These are phyloP conservation scores for Coemansia nantahalensis DNA, from an alignment of 192 early-diverging fungal species.

Conservation along the genomic window DNA sequence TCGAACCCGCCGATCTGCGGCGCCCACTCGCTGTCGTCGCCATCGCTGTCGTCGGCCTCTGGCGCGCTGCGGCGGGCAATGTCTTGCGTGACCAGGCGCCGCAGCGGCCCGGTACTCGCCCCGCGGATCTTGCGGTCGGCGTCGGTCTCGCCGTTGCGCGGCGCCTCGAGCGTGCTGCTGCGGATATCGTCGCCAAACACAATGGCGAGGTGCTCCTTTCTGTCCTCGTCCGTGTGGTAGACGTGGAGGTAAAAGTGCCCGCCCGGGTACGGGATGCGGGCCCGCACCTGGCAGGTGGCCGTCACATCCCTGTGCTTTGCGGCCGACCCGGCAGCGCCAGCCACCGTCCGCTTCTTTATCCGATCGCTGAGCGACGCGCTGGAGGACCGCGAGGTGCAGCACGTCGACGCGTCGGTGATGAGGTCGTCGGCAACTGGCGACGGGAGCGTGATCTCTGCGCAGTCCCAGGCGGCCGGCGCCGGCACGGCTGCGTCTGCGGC, in stretches of 20 bases:
- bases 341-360: not conserved
- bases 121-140: conserved; percentile 80
- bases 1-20: conserved; percentile 8
- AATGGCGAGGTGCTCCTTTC: conserved; percentile 91
- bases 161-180: conserved; percentile 62
- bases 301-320: conserved; percentile 1
- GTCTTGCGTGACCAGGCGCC: conserved; percentile 44
- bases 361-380: conserved; percentile 5
- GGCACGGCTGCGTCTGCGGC: conserved; percentile 1
- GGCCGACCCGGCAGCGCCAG: not conserved
- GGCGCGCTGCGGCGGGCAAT: conserved; percentile 10
- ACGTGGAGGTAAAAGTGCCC: conserved; percentile 81
- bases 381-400: conserved; percentile 24
- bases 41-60: conserved; percentile 1
- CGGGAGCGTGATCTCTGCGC: not conserved
- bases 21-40: no score
- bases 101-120: conserved; percentile 60
- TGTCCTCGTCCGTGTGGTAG: conserved; percentile 80
- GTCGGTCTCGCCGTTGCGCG: conserved; percentile 68
- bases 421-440: conserved; percentile 31
- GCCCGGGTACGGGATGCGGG: conserved; percentile 75
- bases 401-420: conserved; percentile 17
- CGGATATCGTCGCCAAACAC: conserved; percentile 87
- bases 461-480: not conserved
- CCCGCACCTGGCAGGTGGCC: conserved; percentile 58